These are phyloP conservation scores for Zasmidium angulare DNA, from an alignment of 2,329 filamentous ascomycete species.

Conservation along the genomic window DNA sequence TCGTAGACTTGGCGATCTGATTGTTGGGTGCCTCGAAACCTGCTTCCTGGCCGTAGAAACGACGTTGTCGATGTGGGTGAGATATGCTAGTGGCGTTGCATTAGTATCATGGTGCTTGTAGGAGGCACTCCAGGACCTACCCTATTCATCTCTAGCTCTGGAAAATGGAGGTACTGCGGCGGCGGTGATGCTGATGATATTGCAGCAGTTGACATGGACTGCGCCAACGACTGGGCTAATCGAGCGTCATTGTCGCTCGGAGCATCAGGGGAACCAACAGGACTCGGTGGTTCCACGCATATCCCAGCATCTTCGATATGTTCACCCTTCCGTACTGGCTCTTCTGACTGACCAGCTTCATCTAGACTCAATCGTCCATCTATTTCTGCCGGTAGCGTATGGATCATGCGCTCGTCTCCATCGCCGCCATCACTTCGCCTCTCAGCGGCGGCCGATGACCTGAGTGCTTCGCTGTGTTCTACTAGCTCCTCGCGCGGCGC, in stretches of 20 bases:
- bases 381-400: background rate
- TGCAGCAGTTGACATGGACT: constrained; percentile 28
- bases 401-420: background rate
- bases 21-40: constrained; percentile 85
- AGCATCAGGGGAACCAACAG: constrained; percentile 28
- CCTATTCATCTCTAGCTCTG: constrained; percentile 26
- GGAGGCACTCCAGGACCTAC: constrained; percentile 12
- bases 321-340: constrained; percentile 38
- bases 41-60: constrained; percentile 81
- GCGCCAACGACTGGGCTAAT: constrained; percentile 27
- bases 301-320: constrained; percentile 41
- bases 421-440: background rate
- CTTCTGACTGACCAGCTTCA: constrained; percentile 17
- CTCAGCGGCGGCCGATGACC: constrained; percentile 6
- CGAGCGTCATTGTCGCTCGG: constrained; percentile 30
- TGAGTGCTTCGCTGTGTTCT: constrained; percentile 21
- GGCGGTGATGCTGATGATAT: constrained; percentile 25
- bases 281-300: constrained; percentile 28
- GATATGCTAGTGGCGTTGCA: constrained; percentile 55
- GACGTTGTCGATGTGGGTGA: constrained; percentile 78
- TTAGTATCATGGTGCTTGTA: background rate
- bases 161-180: constrained; percentile 30
- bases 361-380: constrained; percentile 11
- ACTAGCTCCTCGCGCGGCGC: constrained; percentile 30
- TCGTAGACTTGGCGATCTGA: constrained; percentile 93